Conservation (phyloP, 2,329 filamentous ascomycete species). For the Beauveria bassiana region DNA sequence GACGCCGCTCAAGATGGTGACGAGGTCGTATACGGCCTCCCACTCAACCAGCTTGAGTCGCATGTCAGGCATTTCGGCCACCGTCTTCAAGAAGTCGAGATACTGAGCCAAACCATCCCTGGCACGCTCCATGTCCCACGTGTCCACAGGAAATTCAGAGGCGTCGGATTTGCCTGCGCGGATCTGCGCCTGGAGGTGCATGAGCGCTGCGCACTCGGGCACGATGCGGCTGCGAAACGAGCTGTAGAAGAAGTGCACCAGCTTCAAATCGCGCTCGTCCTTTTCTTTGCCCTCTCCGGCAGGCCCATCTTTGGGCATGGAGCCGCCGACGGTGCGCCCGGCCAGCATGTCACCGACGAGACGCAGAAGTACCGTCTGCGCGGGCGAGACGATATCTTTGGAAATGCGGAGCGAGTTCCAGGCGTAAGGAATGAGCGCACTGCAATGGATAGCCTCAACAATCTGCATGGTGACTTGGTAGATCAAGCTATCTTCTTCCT, state of each 20-base stretch:
- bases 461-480: conserved; percentile 97
- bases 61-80: conserved; percentile 78
- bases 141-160: conserved; percentile 84
- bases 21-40: conserved; percentile 83
- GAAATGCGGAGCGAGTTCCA: conserved; percentile 87
- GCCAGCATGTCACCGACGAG: conserved; percentile 87
- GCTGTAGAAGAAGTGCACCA: conserved; percentile 83
- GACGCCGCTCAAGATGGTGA: conserved; percentile 78
- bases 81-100: conserved; percentile 83
- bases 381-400: conserved; percentile 93
- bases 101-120: conserved; percentile 94
- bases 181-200: conserved; percentile 88
- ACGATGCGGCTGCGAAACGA: conserved; percentile 90
- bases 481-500: conserved; percentile 86
- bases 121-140: conserved; percentile 96
- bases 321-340: conserved; percentile 34
- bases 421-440: conserved; percentile 81
- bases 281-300: conserved; percentile 38
- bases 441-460: conserved; percentile 84
- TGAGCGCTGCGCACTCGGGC: conserved; percentile 87
- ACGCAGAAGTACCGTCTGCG: conserved; percentile 86
- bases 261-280: conserved; percentile 49
- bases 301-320: conserved; percentile 31
- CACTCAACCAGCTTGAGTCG: conserved; percentile 82
- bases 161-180: conserved; percentile 66